Evolutionary conservation across 78 protist genomes (phyloP), one percentile per base, ranked within the genome.

Genomic region (Chrysochromulina tobinii): DNA sequence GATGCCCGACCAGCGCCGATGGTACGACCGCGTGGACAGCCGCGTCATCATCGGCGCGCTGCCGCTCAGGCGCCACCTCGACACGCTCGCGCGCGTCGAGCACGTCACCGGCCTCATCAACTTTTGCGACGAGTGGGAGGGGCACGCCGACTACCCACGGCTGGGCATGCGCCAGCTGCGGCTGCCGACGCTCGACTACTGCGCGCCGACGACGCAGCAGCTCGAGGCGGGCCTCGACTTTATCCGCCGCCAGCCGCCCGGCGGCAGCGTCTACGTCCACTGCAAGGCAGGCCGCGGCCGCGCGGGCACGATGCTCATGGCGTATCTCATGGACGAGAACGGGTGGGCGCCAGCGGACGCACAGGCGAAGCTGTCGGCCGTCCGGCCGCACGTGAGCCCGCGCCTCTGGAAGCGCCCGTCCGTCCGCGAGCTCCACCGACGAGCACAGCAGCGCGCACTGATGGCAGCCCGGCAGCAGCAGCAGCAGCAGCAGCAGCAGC

Each of bases 271-370:
- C 58, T 75, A 75, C 83, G 55, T 38, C 14, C 83, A 75, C 57
- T 75, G 83, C 83, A 75, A 75, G 83, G 83, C 83, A 18, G 83
- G 83, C 55, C 79, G 79, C 2, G 79, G 79, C 55, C 79, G 79
- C 51, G 79, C 79, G 7, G 79, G 79, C 23, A 69, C 79, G n/a
- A 69, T 69, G 79, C n/a, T n/a, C 25, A 69, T 69, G 79, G 79
- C 79, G 14, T 69, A 69, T 51, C 51, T 69, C 53, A 69, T 69
- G 51, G 3, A 27, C 25, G 79, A 69, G 79, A 69, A 27, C 51
- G 79, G 79, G 5, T n/a, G 21, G 79, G 7, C 79, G 51, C 79
- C 79, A 2, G 79, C 38, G 7, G 12, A 27, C 51, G 79, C 79
- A 12, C 79, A 69, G 15, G 53, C 53, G 1, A 51, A 69, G 51